Percentiles rank a stretch among this genome's conserved stretches.
Evolutionary conservation across 108 stramenopile species (phyloP).

Genomic region (Cyclotella kingstonii): DNA sequence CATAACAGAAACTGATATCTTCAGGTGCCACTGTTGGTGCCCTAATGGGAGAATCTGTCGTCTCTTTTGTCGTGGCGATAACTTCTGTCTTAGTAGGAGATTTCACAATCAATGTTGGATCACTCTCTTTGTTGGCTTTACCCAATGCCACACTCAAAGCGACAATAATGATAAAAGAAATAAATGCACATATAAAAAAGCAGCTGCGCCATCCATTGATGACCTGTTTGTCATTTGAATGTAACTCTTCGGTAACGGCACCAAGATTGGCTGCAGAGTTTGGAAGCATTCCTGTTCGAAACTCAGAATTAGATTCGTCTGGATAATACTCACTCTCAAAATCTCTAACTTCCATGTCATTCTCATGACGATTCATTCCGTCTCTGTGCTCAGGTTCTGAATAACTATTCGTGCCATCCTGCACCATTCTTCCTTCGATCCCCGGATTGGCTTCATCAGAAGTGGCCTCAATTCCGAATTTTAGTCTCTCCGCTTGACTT

Average conservation of each 20-base stretch:
- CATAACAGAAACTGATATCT: slow-evolving; percentile 32
- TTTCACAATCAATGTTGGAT: neutral
- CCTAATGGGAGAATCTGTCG: slow-evolving; percentile 15
- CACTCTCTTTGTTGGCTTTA: slow-evolving; percentile 5
- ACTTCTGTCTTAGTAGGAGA: neutral
- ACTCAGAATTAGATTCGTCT: too few species aligned
- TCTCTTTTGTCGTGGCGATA: neutral
- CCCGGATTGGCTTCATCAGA: neutral
- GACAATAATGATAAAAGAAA: slow-evolving; percentile 27
- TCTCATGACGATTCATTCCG: too few species aligned
- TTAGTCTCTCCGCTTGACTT: slow-evolving; percentile 15
- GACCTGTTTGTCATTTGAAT: neutral
- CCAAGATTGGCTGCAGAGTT: neutral
- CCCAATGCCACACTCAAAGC: slow-evolving; percentile 20
- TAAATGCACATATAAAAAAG: slow-evolving; percentile 14
- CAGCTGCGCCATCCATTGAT: slow-evolving; percentile 15
- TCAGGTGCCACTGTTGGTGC: slow-evolving; percentile 17
- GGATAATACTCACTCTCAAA: too few species aligned
- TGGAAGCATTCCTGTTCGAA: neutral
- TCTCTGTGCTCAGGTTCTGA: too few species aligned
- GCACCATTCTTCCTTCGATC: neutral
- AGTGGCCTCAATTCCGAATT: slow-evolving; percentile 10
- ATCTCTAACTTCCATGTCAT: too few species aligned
- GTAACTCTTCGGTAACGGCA: neutral
- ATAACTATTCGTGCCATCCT: neutral